Conservation (phyloP, 78 protist genomes). For the Dictyostelium firmibasis region DNA sequence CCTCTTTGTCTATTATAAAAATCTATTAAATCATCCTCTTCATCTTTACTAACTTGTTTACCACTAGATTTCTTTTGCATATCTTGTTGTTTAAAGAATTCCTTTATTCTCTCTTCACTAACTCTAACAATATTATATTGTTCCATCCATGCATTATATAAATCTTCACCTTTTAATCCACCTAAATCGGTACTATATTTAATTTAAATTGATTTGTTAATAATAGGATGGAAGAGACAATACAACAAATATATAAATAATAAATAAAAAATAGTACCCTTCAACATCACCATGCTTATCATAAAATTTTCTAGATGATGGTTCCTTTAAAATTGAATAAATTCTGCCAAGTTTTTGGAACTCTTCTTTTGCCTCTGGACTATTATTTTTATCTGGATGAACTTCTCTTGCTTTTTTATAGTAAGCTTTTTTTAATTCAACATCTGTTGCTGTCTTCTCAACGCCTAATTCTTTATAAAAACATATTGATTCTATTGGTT, state of each 20-base stretch:
- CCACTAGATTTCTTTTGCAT: slow-evolving; percentile 36
- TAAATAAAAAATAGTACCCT: not conserved
- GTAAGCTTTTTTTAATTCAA: slow-evolving; percentile 49
- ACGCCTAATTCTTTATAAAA: slow-evolving; percentile 69
- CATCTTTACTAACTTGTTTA: slow-evolving; percentile 15
- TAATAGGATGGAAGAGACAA: too few species aligned
- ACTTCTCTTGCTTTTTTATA: slow-evolving; percentile 73
- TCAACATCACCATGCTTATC: slow-evolving; percentile 76
- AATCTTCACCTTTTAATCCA: slow-evolving; percentile 31
- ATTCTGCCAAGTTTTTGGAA: slow-evolving; percentile 66
- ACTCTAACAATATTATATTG: slow-evolving; percentile 74
- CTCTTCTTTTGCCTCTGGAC: slow-evolving; percentile 67
- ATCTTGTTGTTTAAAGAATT: slow-evolving; percentile 32
- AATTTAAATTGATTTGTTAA: too few species aligned
- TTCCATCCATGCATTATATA: slow-evolving; percentile 58
- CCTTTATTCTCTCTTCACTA: slow-evolving; percentile 37
- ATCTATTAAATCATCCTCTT: slow-evolving; percentile 47
- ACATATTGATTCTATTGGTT: slow-evolving; percentile 15
- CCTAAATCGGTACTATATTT: slow-evolving; percentile 1
- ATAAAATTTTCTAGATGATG: slow-evolving; percentile 55
- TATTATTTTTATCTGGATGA: slow-evolving; percentile 67
- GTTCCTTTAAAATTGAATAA: slow-evolving; percentile 52
- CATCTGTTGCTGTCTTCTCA: slow-evolving; percentile 24
- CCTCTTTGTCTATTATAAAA: slow-evolving; percentile 58
- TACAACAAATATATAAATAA: too few species aligned